Evolutionary conservation across 2,329 filamentous ascomycete genomes (phyloP), one percentile per base, ranked within the genome.

Genomic region (Ustulina deusta): DNA sequence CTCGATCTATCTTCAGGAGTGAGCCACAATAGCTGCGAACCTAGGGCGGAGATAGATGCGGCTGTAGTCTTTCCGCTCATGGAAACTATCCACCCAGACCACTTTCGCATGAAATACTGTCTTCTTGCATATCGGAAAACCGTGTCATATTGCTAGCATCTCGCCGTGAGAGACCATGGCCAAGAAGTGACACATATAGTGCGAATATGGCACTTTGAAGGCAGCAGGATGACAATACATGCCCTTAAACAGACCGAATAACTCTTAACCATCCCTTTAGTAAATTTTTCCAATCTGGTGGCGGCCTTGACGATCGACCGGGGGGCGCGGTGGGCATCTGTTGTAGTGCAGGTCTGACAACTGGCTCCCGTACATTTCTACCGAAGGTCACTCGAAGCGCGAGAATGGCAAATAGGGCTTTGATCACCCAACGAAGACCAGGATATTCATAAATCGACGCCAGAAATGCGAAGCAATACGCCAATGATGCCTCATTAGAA

Each of bases 401-500:
- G 34, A 20, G 42, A 49, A 17, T 2, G 49, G 7, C 13, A 3
- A 6, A 10, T 34, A 27, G 5, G 27, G 20, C 20, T 38, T 32
- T 36, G 29, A 17, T 3, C 15, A 9, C 36, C 29, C 40, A 27
- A 3, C 3, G 15, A 52, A 42, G 13, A 22, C 27, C 27, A 9
- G 27, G 32, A 22, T 20, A 5, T 59, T 55, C 48, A 48, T 55
- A 32, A 40, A 60, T 38, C 20, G 27, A 59, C 17, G 29, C 48
- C 25, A 6, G 2, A 25, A 52, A 57, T 29, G 20, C 15, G 13
- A 49, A 48, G 10, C 11, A 22, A 49, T 17, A 60, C 60, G 54
- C 65, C 48, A 51, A 59, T 49, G 10, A 63, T 63, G 65, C 65
- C 59, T 55, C 46, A 36, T 34, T 54, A 59, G 7, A 51, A 38